These are phyloP conservation scores for Rhizoctonia solani DNA, from an alignment of 1,284 basidiomycete genomes.

Conservation along the genomic window DNA sequence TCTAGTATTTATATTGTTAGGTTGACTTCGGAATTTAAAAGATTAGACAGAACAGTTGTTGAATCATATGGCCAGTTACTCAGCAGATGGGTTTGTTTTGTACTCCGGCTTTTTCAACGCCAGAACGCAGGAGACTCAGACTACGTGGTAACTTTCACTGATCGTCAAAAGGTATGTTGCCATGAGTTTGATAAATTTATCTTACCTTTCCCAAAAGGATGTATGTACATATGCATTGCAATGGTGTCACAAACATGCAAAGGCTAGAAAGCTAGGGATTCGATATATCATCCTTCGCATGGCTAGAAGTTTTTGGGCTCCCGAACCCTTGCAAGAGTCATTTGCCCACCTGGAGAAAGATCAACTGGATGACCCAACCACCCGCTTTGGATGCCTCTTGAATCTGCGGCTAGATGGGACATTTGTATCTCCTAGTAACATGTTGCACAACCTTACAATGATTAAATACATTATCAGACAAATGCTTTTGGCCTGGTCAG, in stretches of 20 bases:
- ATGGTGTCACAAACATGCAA: not conserved
- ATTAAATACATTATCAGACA: conserved; percentile 10
- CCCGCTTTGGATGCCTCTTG: not conserved
- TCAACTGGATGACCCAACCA: not conserved
- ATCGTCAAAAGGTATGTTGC: not conserved
- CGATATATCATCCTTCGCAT: not conserved
- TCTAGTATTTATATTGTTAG: not conserved
- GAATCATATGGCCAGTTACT: not conserved
- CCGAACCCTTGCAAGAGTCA: not conserved
- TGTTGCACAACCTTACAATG: not conserved
- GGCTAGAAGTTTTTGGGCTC: not conserved
- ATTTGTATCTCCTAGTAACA: not conserved
- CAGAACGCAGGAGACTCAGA: not conserved
- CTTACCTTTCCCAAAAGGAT: not conserved
- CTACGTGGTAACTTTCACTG: not conserved
- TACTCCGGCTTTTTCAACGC: not conserved
- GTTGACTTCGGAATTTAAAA: not conserved
- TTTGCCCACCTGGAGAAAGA: not conserved
- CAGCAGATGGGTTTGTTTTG: not conserved
- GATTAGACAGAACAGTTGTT: not conserved
- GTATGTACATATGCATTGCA: not conserved
- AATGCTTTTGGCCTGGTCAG: not conserved
- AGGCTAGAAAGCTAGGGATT: not conserved
- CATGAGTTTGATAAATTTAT: not conserved
- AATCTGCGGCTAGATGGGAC: not conserved